Evolutionary conservation across 805 yeast genomes (phyloP).

Genomic region (Spathaspora hagerdaliae): DNA sequence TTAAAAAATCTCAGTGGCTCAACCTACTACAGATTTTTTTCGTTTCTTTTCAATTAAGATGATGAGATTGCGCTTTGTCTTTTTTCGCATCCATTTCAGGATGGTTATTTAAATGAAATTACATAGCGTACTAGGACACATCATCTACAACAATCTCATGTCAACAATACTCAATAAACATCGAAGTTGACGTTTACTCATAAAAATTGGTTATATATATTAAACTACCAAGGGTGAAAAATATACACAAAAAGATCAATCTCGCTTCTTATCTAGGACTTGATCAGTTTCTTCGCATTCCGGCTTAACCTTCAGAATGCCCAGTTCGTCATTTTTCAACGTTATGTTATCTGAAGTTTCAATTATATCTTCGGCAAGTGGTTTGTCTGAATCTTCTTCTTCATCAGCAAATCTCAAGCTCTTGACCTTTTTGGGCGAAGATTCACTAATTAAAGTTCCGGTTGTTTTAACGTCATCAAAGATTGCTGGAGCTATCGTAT

Average conservation of each 20-base stretch:
- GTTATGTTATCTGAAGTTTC: background rate
- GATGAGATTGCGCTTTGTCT: no score
- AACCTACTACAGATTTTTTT: no score
- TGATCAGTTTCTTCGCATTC: background rate
- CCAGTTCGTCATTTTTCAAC: background rate
- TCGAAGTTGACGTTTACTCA: no score
- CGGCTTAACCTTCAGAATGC: background rate
- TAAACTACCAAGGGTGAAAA: background rate
- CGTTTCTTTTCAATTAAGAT: no score
- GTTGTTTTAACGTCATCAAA: conserved; percentile 1
- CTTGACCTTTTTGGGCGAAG: conserved; percentile 26
- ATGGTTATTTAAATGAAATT: background rate
- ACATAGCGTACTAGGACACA: no score
- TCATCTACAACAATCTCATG: no score
- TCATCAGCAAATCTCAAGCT: conserved; percentile 40
- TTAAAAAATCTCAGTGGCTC: no score
- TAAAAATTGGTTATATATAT: background rate
- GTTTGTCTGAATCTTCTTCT: background rate
- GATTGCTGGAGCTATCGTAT: background rate
- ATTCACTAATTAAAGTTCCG: conserved; percentile 3
- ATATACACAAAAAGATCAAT: background rate
- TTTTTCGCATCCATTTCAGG: background rate
- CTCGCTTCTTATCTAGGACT: background rate
- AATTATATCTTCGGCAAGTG: background rate
- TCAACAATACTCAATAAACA: no score